Evolutionary conservation across 2,329 filamentous ascomycete species (phyloP).

Genomic region (Ascocoryne sarcoides): DNA sequence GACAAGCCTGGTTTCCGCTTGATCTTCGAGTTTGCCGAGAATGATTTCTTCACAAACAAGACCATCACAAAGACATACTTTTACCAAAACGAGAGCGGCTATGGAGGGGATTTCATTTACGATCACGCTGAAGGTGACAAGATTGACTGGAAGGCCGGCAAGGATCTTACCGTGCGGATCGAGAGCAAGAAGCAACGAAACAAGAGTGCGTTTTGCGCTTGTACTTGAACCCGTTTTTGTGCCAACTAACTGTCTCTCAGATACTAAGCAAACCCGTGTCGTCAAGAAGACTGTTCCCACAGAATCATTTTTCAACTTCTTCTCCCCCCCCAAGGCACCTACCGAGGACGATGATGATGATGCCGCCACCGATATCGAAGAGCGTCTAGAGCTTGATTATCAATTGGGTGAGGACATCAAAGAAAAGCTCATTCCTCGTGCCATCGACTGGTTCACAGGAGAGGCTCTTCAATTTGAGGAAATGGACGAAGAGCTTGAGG

Average conservation of each 20-base stretch:
- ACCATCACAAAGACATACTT: slow-evolving; percentile 96
- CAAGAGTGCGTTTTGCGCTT: slow-evolving; percentile 65
- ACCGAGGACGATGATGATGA: slow-evolving; percentile 62
- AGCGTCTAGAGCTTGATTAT: slow-evolving; percentile 95
- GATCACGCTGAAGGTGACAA: slow-evolving; percentile 97
- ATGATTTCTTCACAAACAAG: slow-evolving; percentile 97
- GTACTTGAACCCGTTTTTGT: background rate
- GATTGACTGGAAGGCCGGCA: slow-evolving; percentile 90
- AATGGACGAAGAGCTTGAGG: slow-evolving; percentile 73
- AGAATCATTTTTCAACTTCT: slow-evolving; percentile 91
- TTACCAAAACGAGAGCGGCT: slow-evolving; percentile 98
- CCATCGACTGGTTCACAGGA: slow-evolving; percentile 98
- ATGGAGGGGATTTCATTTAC: slow-evolving; percentile 98
- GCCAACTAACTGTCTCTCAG: slow-evolving; percentile 42
- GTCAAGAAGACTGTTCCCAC: slow-evolving; percentile 99
- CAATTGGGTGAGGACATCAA: slow-evolving; percentile 99
- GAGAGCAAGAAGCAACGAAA: slow-evolving; percentile 99
- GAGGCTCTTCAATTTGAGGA: slow-evolving; percentile 97
- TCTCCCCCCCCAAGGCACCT: slow-evolving; percentile 86
- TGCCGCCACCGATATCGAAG: slow-evolving; percentile 84
- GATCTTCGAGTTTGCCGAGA: slow-evolving; percentile 93
- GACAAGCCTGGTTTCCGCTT: slow-evolving; percentile 96
- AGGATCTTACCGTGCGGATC: slow-evolving; percentile 87
- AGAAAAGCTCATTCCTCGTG: slow-evolving; percentile 97
- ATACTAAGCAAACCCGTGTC: slow-evolving; percentile 97